Evolutionary conservation across 2,329 filamentous ascomycete genomes (phyloP).

Genomic region (Oidium heveae): DNA sequence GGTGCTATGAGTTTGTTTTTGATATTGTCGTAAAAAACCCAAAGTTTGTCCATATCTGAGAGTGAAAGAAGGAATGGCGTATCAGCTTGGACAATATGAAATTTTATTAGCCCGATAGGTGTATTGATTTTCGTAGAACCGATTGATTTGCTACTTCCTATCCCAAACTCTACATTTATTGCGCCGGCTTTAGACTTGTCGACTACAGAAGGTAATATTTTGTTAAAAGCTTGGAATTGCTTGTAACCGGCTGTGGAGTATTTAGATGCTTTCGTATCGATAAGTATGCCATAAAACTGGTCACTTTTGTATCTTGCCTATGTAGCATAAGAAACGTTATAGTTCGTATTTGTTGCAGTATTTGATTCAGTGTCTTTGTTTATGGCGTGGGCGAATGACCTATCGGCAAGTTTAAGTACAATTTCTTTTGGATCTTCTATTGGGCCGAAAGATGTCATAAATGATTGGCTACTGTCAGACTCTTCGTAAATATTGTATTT

Average conservation of each 20-base stretch:
- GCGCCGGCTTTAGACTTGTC: not conserved
- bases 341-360: not conserved
- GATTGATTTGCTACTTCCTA: not conserved
- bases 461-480: not conserved
- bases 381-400: not conserved
- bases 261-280: not conserved
- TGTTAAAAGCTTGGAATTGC: not conserved
- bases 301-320: not conserved
- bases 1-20: not conserved
- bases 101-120: not conserved
- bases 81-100: not conserved
- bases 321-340: not conserved
- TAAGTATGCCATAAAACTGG: conserved; percentile 1
- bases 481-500: not conserved
- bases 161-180: not conserved
- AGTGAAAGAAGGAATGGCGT: not conserved
- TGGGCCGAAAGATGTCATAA: not conserved
- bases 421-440: not conserved
- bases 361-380: not conserved
- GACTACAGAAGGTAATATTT: not conserved
- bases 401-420: not conserved
- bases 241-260: conserved; percentile 1
- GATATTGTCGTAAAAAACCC: not conserved
- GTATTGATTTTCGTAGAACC: not conserved
- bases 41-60: not conserved